A percentile compares a stretch with the other conserved stretches of the same genome.
Conservation (phyloP, 257 asterid genomes). For the Ehretia macrophylla region DNA sequence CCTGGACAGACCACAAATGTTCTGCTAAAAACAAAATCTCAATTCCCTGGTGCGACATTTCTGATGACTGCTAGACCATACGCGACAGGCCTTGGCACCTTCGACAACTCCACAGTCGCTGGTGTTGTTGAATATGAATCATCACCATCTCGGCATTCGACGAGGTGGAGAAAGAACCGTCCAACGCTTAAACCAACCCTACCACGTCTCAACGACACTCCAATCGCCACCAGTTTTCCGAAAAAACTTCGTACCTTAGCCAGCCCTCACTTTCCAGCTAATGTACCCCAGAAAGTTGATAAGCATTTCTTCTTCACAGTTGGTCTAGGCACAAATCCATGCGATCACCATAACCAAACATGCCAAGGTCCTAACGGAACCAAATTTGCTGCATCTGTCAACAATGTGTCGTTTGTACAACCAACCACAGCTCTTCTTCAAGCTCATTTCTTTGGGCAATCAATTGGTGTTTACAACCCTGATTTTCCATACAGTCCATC, state of each 20-base stretch:
- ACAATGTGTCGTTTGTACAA: constrained; percentile 38
- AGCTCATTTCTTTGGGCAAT: constrained; percentile 40
- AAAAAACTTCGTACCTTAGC: constrained; percentile 40
- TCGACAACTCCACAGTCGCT: constrained; percentile 52
- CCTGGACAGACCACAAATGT: constrained; percentile 49
- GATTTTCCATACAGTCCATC: constrained; percentile 44
- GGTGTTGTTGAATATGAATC: constrained; percentile 45
- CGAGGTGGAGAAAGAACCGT: constrained; percentile 17
- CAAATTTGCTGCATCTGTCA: constrained; percentile 46
- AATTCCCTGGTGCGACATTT: constrained; percentile 30
- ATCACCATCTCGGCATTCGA: constrained; percentile 15
- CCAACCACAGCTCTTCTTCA: constrained; percentile 54
- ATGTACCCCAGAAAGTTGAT: constrained; percentile 40
- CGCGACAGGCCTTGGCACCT: constrained; percentile 48
- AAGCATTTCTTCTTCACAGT: constrained; percentile 44
- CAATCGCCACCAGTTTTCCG: constrained; percentile 35
- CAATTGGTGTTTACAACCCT: constrained; percentile 35
- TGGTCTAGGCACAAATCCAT: constrained; percentile 50
- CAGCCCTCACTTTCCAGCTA: constrained; percentile 42
- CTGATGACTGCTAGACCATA: constrained; percentile 53
- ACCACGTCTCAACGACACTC: constrained; percentile 48
- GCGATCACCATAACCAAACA: constrained; percentile 30
- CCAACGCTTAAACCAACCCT: constrained; percentile 33
- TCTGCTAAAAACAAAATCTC: constrained; percentile 40
- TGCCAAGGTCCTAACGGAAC: constrained; percentile 66